Conservation (phyloP, 208 protist species). For the Wallacemonas rigidus region DNA sequence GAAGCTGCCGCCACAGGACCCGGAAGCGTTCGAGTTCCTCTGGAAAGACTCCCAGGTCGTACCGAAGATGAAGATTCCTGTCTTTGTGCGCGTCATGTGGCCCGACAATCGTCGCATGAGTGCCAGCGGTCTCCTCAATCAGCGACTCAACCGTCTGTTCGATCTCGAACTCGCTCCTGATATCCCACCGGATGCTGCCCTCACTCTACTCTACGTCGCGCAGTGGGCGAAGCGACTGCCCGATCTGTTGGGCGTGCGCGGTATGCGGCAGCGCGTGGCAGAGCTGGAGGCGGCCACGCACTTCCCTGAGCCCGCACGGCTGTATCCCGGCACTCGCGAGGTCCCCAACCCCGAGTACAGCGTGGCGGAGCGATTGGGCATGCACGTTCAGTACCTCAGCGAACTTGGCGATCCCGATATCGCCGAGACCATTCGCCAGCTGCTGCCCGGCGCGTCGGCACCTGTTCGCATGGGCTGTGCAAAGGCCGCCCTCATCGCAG, state of each 20-base stretch:
- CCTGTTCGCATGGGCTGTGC: slow-evolving; percentile 92
- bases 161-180: slow-evolving; percentile 81
- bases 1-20: slow-evolving; percentile 89
- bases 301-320: slow-evolving; percentile 35
- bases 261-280: slow-evolving; percentile 81
- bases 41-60: slow-evolving; percentile 88
- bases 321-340: slow-evolving; percentile 88
- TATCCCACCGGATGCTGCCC: slow-evolving; percentile 74
- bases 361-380: slow-evolving; percentile 76
- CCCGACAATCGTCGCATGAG: slow-evolving; percentile 72
- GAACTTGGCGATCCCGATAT: slow-evolving; percentile 83
- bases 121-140: slow-evolving; percentile 60
- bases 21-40: slow-evolving; percentile 76
- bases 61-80: slow-evolving; percentile 83
- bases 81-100: slow-evolving; percentile 88
- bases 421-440: slow-evolving; percentile 43
- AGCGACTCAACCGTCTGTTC: slow-evolving; percentile 75
- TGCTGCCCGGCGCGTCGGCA: slow-evolving; percentile 51
- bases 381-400: slow-evolving; percentile 90
- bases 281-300: slow-evolving; percentile 56
- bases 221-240: slow-evolving; percentile 64
- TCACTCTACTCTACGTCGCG: slow-evolving; percentile 74
- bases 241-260: slow-evolving; percentile 70
- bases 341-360: slow-evolving; percentile 92
- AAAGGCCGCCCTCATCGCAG: slow-evolving; percentile 88